Evolutionary conservation across 1,284 basidiomycete genomes (phyloP), one percentile per base, ranked within the genome.

Genomic region (Fomitopsis palustris): DNA sequence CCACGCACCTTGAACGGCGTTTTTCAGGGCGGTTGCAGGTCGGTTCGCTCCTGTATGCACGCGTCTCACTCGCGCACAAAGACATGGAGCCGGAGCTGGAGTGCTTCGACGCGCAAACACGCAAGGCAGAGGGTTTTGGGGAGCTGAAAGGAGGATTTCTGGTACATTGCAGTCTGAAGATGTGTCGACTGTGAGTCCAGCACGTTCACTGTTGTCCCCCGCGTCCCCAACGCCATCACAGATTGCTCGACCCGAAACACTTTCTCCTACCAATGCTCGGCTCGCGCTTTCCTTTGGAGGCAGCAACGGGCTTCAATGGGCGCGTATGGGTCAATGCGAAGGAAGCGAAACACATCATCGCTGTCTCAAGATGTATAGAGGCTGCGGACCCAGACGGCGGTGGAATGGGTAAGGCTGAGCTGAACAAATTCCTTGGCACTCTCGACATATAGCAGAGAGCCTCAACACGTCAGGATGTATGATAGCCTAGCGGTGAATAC

Each of bases 1-100:
- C n/a, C 38, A 19, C 33, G 8, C 3, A 31, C 9, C 45, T 10
- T 53, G 27, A 49, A 25, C 45, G 51, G 27, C 54, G 12, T 39
- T 47, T 37, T 10, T 14, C n/a, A 54, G 42, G 52, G 27, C 41
- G 38, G 14, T 14, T 53, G 2, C 64, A 95, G 92, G 84, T 95
- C 52, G 92, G 93, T 37, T 82, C 86, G 8, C 73, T 94, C 41
- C 80, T 95, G 1, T 95, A 93, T 72, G 91, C 90, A 1, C 85
- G 92, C 45, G 86, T 95, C 33, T 92, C 90, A 10, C 75, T 94
- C 25, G 92, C 93, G 16, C 90, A 93, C 67, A 92, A 90, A 68
- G 92, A 95, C 69, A 93, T 93, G 86, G 92, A 95, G 55, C 92
- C 92, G 1, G 92, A 95, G 67, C 76, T 95, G 4, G 91, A 93